phyloP scores from a whole-genome alignment of 2,329 filamentous ascomycete genomes.

The Paraphoma sp. region DNA sequence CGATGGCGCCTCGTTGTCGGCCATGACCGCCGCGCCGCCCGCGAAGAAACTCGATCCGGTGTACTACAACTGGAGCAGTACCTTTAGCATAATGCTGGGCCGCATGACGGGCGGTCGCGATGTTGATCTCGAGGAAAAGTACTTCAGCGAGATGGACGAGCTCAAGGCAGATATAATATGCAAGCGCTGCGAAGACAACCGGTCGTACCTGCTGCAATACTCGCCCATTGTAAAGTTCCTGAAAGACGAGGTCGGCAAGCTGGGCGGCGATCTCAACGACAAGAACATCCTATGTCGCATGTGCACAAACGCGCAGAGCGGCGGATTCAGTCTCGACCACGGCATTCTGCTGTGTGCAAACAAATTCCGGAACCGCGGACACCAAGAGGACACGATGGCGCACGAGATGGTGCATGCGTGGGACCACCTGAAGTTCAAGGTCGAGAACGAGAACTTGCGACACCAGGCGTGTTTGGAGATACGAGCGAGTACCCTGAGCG shows the following conservation, averaged over 20 bases:
- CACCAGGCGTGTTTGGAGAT: conserved; percentile 98
- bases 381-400: conserved; percentile 90
- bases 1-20: conserved; percentile 34
- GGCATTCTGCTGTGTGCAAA: conserved; percentile 95
- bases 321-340: conserved; percentile 84
- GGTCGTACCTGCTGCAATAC: conserved; percentile 83
- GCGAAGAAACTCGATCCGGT: conserved; percentile 39
- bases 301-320: conserved; percentile 75
- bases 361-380: conserved; percentile 77
- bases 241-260: conserved; percentile 76
- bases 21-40: conserved; percentile 19
- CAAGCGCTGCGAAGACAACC: conserved; percentile 78
- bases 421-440: conserved; percentile 90
- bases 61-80: conserved; percentile 75
- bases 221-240: conserved; percentile 88
- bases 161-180: conserved; percentile 80
- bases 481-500: conserved; percentile 87
- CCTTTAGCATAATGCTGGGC: conserved; percentile 82
- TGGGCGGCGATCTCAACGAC: conserved; percentile 77
- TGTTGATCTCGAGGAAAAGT: conserved; percentile 58
- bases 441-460: conserved; percentile 80
- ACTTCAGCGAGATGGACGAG: conserved; percentile 77
- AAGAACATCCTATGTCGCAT: conserved; percentile 82
- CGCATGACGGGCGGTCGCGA: conserved; percentile 49
- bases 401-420: conserved; percentile 99